Evolutionary conservation across 306 rosid species (phyloP).

Genomic region (Quercus aquifolioides): DNA sequence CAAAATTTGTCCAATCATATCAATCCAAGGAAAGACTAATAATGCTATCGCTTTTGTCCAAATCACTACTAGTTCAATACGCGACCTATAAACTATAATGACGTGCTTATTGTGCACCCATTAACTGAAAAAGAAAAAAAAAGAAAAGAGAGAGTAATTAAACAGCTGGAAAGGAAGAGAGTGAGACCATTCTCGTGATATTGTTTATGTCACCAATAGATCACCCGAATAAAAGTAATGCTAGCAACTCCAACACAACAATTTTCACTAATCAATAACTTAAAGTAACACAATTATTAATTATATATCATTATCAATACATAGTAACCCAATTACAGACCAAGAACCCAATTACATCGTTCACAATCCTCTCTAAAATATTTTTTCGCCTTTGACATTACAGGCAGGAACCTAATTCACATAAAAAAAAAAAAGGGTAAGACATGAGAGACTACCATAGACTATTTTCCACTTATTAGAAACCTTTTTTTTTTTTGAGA

Average conservation of each 20-base stretch:
- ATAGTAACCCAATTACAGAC: background rate
- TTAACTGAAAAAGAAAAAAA: background rate
- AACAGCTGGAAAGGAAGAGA: background rate
- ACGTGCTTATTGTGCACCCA: background rate
- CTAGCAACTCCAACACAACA: no score
- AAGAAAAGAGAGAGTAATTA: background rate
- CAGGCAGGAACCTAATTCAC: background rate
- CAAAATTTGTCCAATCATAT: background rate
- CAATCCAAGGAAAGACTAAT: background rate
- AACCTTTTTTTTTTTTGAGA: no score
- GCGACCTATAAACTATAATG: background rate
- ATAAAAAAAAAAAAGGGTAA: no score
- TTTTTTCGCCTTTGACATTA: background rate
- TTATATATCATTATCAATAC: background rate
- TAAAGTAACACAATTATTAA: background rate
- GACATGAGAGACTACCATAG: background rate
- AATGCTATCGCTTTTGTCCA: background rate
- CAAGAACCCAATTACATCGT: background rate
- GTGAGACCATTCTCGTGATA: background rate
- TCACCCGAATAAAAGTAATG: background rate
- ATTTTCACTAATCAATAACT: background rate
- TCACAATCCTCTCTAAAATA: background rate
- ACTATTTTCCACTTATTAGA: background rate
- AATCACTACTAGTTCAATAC: background rate
- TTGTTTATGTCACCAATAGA: background rate